Conservation (phyloP, 306 rosid species). For the Cotoneaster glaucophyllus region DNA sequence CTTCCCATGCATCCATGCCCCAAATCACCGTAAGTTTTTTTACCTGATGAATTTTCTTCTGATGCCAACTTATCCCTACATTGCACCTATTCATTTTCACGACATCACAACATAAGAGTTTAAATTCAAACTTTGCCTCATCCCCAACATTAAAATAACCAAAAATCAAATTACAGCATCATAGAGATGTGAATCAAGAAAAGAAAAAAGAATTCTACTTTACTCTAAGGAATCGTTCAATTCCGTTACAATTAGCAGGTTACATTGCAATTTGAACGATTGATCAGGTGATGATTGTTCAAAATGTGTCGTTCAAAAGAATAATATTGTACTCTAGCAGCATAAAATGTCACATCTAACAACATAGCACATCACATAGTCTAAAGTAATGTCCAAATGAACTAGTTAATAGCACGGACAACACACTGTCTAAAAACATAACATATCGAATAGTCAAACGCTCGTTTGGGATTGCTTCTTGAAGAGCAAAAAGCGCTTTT, state of each 20-base stretch:
- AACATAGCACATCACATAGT: background rate
- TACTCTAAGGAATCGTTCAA: background rate
- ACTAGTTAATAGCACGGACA: background rate
- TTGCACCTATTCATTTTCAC: conserved; percentile 31
- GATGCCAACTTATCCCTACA: conserved; percentile 63
- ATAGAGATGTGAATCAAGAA: background rate
- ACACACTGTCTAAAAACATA: too few species aligned
- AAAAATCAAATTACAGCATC: background rate
- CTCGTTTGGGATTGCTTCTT: too few species aligned
- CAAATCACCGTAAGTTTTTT: conserved; percentile 65
- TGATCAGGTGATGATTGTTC: background rate
- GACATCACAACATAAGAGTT: background rate
- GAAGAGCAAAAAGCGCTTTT: too few species aligned
- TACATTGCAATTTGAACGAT: background rate
- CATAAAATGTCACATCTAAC: background rate
- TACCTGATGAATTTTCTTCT: conserved; percentile 37
- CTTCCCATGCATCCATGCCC: conserved; percentile 62
- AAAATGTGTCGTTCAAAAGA: background rate
- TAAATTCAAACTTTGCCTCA: background rate
- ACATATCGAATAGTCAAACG: too few species aligned
- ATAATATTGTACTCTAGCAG: background rate
- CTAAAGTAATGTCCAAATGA: background rate
- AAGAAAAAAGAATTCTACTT: background rate
- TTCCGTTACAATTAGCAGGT: background rate
- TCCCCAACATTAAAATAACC: background rate